These are phyloP conservation scores for Croton setiger DNA, from an alignment of 441 rosid genomes.

Conservation along the genomic window DNA sequence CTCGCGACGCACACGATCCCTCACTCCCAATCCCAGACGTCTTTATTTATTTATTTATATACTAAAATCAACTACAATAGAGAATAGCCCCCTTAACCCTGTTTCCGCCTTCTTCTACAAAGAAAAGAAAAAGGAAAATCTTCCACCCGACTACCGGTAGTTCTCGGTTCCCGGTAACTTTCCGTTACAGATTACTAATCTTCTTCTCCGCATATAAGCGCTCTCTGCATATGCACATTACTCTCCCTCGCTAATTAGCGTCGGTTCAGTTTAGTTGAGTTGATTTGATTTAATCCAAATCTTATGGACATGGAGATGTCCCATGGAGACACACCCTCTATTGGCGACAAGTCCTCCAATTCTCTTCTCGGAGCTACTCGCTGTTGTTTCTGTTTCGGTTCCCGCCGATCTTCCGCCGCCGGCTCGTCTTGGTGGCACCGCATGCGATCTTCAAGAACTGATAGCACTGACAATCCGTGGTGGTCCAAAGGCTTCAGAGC, in stretches of 20 bases:
- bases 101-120: background rate
- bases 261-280: too few relatives aligned
- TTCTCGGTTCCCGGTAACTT: slow-evolving; percentile 22
- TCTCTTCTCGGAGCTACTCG: slow-evolving; percentile 24
- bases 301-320: slow-evolving; percentile 24
- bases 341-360: slow-evolving; percentile 27
- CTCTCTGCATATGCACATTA: background rate
- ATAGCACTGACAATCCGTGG: slow-evolving; percentile 24
- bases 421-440: slow-evolving; percentile 55
- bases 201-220: background rate
- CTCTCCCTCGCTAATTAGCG: background rate
- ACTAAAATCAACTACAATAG: too few relatives aligned
- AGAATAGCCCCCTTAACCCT: background rate
- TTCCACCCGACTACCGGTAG: slow-evolving; percentile 6
- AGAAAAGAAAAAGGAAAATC: background rate
- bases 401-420: slow-evolving; percentile 31
- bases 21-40: background rate
- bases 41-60: background rate
- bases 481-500: slow-evolving; percentile 43
- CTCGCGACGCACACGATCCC: slow-evolving; percentile 10
- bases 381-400: slow-evolving; percentile 44
- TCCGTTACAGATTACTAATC: slow-evolving; percentile 22
- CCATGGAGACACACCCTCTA: slow-evolving; percentile 16
- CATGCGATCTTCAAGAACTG: slow-evolving; percentile 26
- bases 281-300: background rate